Evolutionary conservation across 2,329 filamentous ascomycete species (phyloP), one percentile per base, ranked within the genome.

Genomic region (Beauveria brongniartii): DNA sequence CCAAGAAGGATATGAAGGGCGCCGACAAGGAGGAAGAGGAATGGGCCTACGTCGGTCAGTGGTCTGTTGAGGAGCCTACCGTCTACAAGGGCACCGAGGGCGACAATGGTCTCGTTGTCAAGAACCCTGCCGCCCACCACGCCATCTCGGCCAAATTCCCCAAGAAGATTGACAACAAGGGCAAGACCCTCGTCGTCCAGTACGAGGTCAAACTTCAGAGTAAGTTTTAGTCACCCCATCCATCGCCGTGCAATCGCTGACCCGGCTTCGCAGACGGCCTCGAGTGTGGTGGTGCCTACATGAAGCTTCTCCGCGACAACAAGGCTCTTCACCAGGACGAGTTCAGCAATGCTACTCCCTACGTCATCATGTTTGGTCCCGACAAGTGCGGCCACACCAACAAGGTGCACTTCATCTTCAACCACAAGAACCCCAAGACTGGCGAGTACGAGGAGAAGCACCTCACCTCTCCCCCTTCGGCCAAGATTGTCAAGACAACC

Each of bases 401-500:
- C 88, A 97, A 97, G 89, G 90, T 95, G 58, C 84, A 86, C 78
- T 96, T 99, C 81, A 99, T 99, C 77, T 96, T 99, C 87, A 94
- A 95, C 80, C 94, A 99, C 89, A 99, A 97, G 90, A 99, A 97
- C 86, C 94, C 94, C 74, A 97, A 96, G 90, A 97, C 92, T 52
- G 93, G 93, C 81, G 91, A 97, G 78, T 99, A 99, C 72, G 93
- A 99, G 85, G 94, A 99, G 90, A 99, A 99, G 88, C 94, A 99
- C 80, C 84, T 99, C 66, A 86, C 84, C 74, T 84, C 83, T 70
- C 88, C 93, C 66, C 92, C 94, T 64, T 83, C 88, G 63, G 92
- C 92, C 73, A 89, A 88, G 74, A 94, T 96, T 71, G 83, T 87
- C 80, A 97, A 97, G 87, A 88, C 91, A 65, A 90, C 90, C 65